Evolutionary conservation across 176 grass and related monocot genomes (phyloP).

Genomic region (Eleusine coracana): DNA sequence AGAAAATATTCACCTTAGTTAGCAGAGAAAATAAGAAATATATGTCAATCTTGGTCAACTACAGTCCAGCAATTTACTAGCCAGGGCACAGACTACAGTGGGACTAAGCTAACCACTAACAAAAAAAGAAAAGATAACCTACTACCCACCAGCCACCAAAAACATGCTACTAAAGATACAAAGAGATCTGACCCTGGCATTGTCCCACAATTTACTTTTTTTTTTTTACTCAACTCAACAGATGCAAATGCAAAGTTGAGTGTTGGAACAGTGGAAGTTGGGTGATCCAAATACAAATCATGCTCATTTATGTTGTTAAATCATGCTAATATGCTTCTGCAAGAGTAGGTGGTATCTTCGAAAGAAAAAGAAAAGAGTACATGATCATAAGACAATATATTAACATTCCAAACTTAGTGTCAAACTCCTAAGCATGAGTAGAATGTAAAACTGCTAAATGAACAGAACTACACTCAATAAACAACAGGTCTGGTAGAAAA

Average conservation of each 20-base stretch:
- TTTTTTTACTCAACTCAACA: slow-evolving; percentile 9
- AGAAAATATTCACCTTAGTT: not conserved
- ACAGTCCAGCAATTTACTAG: not conserved
- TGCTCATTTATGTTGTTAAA: not conserved
- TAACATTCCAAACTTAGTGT: slow-evolving; percentile 14
- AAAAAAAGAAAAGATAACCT: not conserved
- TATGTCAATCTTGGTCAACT: not conserved
- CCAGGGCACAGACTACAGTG: not conserved
- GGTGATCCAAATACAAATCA: not conserved
- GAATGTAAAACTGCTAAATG: not conserved
- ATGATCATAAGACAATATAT: not conserved
- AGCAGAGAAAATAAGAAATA: not conserved
- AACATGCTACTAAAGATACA: not conserved
- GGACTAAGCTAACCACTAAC: not conserved
- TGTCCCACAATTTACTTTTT: not conserved
- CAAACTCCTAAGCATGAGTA: not conserved
- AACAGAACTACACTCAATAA: not conserved
- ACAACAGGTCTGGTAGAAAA: not conserved
- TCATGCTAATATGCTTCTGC: not conserved
- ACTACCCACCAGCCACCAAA: not conserved
- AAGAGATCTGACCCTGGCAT: not conserved
- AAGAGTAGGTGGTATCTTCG: not conserved
- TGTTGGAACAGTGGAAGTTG: not conserved
- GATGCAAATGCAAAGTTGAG: slow-evolving; percentile 7
- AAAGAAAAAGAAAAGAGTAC: not conserved